Conservation (phyloP, 352 stramenopile genomes). For the Phytopythium ostracodes region DNA sequence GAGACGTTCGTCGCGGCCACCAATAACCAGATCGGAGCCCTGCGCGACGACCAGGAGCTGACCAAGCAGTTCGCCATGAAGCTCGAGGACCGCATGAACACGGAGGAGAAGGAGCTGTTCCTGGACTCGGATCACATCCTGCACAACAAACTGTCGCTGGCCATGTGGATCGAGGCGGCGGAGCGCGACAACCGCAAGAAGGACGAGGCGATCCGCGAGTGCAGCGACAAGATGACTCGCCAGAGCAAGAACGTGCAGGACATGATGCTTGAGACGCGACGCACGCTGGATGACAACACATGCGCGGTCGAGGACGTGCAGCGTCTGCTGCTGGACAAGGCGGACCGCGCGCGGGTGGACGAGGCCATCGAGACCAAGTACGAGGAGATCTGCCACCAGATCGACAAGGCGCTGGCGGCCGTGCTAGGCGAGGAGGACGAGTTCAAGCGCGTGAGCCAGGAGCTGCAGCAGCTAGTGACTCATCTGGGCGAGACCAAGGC, state of each 20-base stretch:
- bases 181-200: slow-evolving; percentile 69
- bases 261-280: slow-evolving; percentile 82
- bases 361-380: slow-evolving; percentile 90
- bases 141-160: slow-evolving; percentile 68
- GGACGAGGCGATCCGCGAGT: slow-evolving; percentile 75
- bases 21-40: slow-evolving; percentile 36
- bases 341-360: slow-evolving; percentile 78
- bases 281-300: slow-evolving; percentile 81
- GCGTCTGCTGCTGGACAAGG: slow-evolving; percentile 70
- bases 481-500: slow-evolving; percentile 79
- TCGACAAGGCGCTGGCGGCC: slow-evolving; percentile 83
- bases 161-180: slow-evolving; percentile 75
- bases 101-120: slow-evolving; percentile 79
- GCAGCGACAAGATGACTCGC: slow-evolving; percentile 77
- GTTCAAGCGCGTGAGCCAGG: slow-evolving; percentile 82
- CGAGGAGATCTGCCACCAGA: slow-evolving; percentile 90
- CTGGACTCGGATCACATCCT: slow-evolving; percentile 78
- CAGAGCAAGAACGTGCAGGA: slow-evolving; percentile 80
- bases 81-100: slow-evolving; percentile 80
- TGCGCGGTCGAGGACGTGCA: slow-evolving; percentile 84
- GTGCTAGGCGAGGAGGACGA: slow-evolving; percentile 87
- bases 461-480: slow-evolving; percentile 80
- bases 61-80: slow-evolving; percentile 82
- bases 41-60: slow-evolving; percentile 66
- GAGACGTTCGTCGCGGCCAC: slow-evolving; percentile 50